These are phyloP conservation scores for Petasospora rhodanensis DNA, from an alignment of 1,139 yeast species.

Conservation along the genomic window DNA sequence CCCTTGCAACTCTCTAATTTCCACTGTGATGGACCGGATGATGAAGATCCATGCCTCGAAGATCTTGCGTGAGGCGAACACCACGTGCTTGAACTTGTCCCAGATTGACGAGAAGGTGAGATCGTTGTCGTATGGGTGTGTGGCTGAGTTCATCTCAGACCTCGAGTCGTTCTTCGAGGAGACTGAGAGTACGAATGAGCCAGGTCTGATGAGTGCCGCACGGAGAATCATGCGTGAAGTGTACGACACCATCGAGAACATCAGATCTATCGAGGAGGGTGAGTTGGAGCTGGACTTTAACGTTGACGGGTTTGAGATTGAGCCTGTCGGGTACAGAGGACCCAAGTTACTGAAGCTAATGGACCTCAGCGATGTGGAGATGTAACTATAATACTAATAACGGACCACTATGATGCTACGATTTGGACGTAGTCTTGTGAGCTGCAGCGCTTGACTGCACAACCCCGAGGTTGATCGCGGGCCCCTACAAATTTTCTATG, in stretches of 20 bases:
- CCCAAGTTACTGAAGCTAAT: conserved; percentile 25
- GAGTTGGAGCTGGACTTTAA: conserved; percentile 14
- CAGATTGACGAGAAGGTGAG: conserved; percentile 26
- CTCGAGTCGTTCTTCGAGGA: conserved; percentile 25
- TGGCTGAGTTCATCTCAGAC: conserved; percentile 28
- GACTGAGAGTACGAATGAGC: conserved; percentile 14
- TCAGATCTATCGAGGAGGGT: conserved; percentile 13
- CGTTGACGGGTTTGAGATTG: conserved; percentile 18
- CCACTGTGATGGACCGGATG: conserved; percentile 21
- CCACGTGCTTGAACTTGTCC: conserved; percentile 13
- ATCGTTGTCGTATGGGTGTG: conserved; percentile 23
- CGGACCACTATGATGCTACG: too few relatives aligned
- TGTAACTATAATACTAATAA: neutral
- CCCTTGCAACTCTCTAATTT: conserved; percentile 19
- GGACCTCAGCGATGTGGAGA: conserved; percentile 31
- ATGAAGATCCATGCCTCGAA: conserved; percentile 26
- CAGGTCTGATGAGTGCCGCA: conserved; percentile 17
- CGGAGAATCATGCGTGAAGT: conserved; percentile 22
- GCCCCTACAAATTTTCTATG: neutral
- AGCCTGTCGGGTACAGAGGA: conserved; percentile 29
- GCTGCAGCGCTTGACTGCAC: too few relatives aligned
- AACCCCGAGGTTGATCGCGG: too few relatives aligned
- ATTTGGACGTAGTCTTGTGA: too few relatives aligned
- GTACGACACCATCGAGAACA: conserved; percentile 10
- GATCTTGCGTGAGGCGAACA: conserved; percentile 20